Evolutionary conservation across 2,329 filamentous ascomycete genomes (phyloP), one percentile per base, ranked within the genome.

Genomic region (Colletotrichum shisoi): DNA sequence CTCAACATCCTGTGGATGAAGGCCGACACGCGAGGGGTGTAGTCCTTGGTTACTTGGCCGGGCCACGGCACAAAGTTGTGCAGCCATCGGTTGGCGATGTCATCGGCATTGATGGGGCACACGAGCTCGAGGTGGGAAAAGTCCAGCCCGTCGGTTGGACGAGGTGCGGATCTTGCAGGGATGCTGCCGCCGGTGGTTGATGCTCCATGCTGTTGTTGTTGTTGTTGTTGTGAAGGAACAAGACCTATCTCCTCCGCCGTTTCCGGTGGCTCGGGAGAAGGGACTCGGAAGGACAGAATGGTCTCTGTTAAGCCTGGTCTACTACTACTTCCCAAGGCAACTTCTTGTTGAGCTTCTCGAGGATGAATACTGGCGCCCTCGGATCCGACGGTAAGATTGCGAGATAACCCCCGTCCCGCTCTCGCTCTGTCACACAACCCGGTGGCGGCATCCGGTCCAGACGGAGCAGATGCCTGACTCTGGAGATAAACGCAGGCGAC

Each of bases 41-140:
- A 84, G 0, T 74, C 60, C 64, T 84, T 85, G 39, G 75, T 62
- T 3, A 70, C 75, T 56, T 84, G 81, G 3, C 78, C 79, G 0
- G 80, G 77, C 0, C 80, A 64, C 0, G 82, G 82, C 5, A 84
- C 78, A 42, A 79, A 84, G 1, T 78, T 72, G 39, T 82, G 79
- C 31, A 85, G 72, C 83, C 82, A 85, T 12, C 82, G 81, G 46
- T 81, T 83, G 13, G 76, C 77, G 56, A 84, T 83, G 17, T 79
- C 78, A 27, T 82, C 79, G 0, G 77, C 78, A 53, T 83, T 77
- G 68, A 84, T 82, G 2, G 80, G 79, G 63, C 81, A 83, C 0
- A 78, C 64, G 7, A 85, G 75, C 13, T 79, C 74, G 2, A 77
- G 62, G 13, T 61, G 44, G 5, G 74, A 71, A 58, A 82, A 82